Evolutionary conservation across 805 yeast species (phyloP), one percentile per base, ranked within the genome.

Genomic region (Wickerhamomyces chambardii): DNA sequence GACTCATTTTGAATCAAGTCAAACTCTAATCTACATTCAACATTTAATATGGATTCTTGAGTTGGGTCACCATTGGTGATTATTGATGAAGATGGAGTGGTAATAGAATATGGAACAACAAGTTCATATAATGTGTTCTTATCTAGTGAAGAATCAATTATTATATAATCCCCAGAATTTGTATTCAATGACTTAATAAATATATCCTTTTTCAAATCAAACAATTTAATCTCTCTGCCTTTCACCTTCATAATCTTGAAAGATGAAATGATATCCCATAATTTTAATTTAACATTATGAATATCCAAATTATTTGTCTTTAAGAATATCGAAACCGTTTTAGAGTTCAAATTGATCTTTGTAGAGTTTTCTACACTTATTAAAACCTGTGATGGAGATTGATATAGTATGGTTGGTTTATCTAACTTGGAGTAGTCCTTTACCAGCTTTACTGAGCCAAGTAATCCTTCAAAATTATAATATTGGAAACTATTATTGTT

Each of bases 401-500:
- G 45, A 25, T 34, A 42, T 2, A 45, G 30, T n/a, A 27, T 29
- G 9, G 12, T 24, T 8, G 27, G 12, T 24, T 6, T 6, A 24
- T 24, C 12, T 2, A 8, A 11, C 5, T 14, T 24, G 6, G 6
- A 11, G 4, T 21, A 21, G 10, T 21, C 24, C 24, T 21, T 21
- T 21, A 35, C 26, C 10, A 66, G 39, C 1, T 42, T 22, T 15
- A 58, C 45, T 17, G 50, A 47, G 6, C 54, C 53, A 17, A 55
- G 33, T 5, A 35, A 38, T 15, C 58, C 46, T 12, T 39, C 43
- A n/a, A 64, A 35, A 7, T 42, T 31, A 9, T 46, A 38, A 4
- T 60, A 46, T 6, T 41, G 47, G 39, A 69, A 62, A n/a, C n/a
- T n/a, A n/a, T n/a, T n/a, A 2, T 40, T 17, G 1, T 74, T 75